Evolutionary conservation across 2,329 filamentous ascomycete genomes (phyloP).

Genomic region (Cladophialophora immunda): DNA sequence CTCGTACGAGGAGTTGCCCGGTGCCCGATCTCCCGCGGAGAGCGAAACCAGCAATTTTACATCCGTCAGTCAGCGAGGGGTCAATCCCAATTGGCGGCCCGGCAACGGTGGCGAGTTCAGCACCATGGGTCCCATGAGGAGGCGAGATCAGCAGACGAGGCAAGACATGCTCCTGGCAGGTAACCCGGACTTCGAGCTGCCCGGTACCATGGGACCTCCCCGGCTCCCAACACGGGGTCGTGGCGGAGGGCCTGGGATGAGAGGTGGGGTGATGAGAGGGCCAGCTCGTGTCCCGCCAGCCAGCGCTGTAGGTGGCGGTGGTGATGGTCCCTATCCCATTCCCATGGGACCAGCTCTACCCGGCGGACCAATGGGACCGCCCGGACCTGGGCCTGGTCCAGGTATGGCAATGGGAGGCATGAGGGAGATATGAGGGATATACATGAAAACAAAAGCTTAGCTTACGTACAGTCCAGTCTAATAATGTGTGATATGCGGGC

Average conservation of each 20-base stretch:
- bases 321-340: conserved; percentile 32
- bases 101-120: conserved; percentile 50
- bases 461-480: conserved; percentile 22
- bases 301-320: conserved; percentile 28
- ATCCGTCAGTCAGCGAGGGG: conserved; percentile 83
- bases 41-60: conserved; percentile 89
- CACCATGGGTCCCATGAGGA: conserved; percentile 53
- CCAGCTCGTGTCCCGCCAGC: conserved; percentile 29
- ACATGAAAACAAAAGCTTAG: conserved; percentile 11
- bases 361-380: conserved; percentile 9
- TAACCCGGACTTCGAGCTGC: conserved; percentile 87
- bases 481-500: conserved; percentile 18
- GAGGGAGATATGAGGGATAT: conserved; percentile 21
- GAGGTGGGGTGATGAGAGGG: conserved; percentile 31
- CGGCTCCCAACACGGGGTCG: conserved; percentile 21
- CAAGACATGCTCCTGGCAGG: conserved; percentile 78
- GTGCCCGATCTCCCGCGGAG: conserved; percentile 74
- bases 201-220: conserved; percentile 47
- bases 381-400: conserved; percentile 12
- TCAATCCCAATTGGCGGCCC: conserved; percentile 87
- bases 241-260: conserved; percentile 29
- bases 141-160: conserved; percentile 62
- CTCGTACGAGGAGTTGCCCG: conserved; percentile 71
- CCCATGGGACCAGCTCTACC: conserved; percentile 24
- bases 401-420: conserved; percentile 25